Percentiles rank a stretch among this genome's conserved stretches.
These are phyloP conservation scores for Zygosaccharomyces lentus DNA, from an alignment of 805 yeast genomes.

Conservation along the genomic window DNA sequence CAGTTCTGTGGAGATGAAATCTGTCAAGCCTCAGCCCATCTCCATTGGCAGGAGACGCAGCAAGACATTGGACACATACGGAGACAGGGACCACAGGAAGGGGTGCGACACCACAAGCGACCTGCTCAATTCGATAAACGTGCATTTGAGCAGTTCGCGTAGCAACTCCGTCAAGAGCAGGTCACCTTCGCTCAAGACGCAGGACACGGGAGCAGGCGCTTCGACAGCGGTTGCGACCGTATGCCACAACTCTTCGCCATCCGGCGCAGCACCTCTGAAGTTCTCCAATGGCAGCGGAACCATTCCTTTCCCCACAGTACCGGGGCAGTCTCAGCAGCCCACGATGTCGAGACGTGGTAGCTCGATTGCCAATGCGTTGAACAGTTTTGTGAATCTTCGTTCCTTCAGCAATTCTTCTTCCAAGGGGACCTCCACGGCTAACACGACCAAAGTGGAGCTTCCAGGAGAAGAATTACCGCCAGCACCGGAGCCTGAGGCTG, in stretches of 20 bases:
- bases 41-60: conserved; percentile 29
- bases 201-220: conserved; percentile 5
- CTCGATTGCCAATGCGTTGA: conserved; percentile 38
- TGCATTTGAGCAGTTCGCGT: conserved; percentile 13
- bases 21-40: conserved; percentile 4
- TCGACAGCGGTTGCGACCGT: conserved; percentile 4
- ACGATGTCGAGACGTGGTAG: conserved; percentile 33
- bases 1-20: conserved; percentile 11
- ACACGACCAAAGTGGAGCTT: conserved; percentile 7
- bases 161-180: conserved; percentile 12
- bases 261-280: conserved; percentile 8
- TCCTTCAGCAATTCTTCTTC: conserved; percentile 25
- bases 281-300: conserved; percentile 6
- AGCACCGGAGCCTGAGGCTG: conserved; percentile 29
- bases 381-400: conserved; percentile 36
- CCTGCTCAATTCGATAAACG: conserved; percentile 9
- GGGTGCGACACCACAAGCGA: conserved; percentile 7
- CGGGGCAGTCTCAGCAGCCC: conserved; percentile 4
- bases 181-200: conserved; percentile 11
- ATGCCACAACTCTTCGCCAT: not conserved
- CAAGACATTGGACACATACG: conserved; percentile 31
- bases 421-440: conserved; percentile 7
- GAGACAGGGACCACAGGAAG: conserved; percentile 19
- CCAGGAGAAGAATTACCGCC: conserved; percentile 21
- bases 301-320: conserved; percentile 9